Percentiles rank a stretch among this genome's conserved stretches.
phyloP scores from a whole-genome alignment of 352 stramenopile species.

The Globisporangium cystogenes region DNA sequence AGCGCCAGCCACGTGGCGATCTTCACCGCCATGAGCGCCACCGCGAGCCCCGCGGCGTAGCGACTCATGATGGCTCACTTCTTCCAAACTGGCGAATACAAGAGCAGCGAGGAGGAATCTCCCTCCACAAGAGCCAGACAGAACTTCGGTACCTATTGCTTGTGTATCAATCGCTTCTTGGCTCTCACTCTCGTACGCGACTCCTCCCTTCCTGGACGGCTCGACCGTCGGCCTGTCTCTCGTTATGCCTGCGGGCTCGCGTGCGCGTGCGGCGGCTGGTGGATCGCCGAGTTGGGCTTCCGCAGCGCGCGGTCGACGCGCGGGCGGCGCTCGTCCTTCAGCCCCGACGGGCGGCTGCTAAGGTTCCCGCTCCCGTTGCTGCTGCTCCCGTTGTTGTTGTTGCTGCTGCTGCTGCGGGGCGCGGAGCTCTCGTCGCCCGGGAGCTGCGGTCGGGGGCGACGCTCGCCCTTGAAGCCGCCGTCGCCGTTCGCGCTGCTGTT shows the following conservation, averaged over 20 bases:
- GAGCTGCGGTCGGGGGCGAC: constrained; percentile 23
- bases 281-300: constrained; percentile 28
- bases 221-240: not conserved
- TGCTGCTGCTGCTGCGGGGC: constrained; percentile 16
- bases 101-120: constrained; percentile 1
- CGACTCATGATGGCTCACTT: constrained; percentile 22
- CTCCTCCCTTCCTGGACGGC: too few relatives aligned
- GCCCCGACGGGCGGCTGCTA: not conserved
- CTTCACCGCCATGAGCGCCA: constrained; percentile 69
- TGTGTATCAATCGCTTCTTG: too few relatives aligned
- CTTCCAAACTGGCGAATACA: not conserved
- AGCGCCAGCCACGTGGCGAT: constrained; percentile 40
- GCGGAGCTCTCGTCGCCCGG: constrained; percentile 21
- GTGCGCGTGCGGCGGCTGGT: constrained; percentile 16
- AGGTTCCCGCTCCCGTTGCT: constrained; percentile 9
- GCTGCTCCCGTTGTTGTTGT: too few relatives aligned
- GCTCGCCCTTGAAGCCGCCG: constrained; percentile 12
- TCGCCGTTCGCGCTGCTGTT: constrained; percentile 6
- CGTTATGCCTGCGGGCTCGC: constrained; percentile 14
- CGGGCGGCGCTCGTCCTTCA: constrained; percentile 34
- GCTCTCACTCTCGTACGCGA: not conserved
- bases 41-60: constrained; percentile 36
- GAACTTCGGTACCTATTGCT: not conserved
- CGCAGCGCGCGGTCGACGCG: constrained; percentile 29
- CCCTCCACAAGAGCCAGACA: constrained; percentile 9